Evolutionary conservation across 1,284 basidiomycete genomes (phyloP), one percentile per base, ranked within the genome.

Genomic region (Caloboletus inedulis): DNA sequence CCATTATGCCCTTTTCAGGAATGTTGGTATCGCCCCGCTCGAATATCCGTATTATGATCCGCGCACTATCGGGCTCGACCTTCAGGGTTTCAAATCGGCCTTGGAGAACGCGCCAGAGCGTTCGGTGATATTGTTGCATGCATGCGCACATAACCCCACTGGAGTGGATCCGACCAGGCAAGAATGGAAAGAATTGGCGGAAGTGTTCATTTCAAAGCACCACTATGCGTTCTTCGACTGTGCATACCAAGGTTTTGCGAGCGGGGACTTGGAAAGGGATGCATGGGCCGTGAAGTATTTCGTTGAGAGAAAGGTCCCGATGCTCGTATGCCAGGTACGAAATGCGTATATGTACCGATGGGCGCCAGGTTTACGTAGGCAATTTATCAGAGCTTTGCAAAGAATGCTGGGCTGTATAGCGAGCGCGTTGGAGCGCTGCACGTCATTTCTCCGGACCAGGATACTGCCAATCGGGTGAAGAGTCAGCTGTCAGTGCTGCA

Each of bases 211-310:
- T 41, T 72, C 78, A 49, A 91, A 89, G 73, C 77, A 81, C 18
- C 94, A 95, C 70, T 95, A 85, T 70, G 89, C 89, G 42, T 95
- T 97, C 75, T 94, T 98, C 70, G 95, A 98, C 74, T 90, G 87
- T 65, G 94, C 94, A 7, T 98, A 98, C 74, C 94, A 98, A 72
- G 93, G 92, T 40, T 95, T 94, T 69, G 87, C 91, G 30, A 92
- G 89, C 62, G 92, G 93, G 5, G 84, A 94, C 68, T 71, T 91
- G 57, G 85, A 89, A 61, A 76, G 77, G 56, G 89, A 91, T 62
- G 87, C 87, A 14, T 82, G 80, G 78, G 87, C 89, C 10, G 84
- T 91, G 60, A 74, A 86, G 54, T 76, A 85, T 67, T 97, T 98
- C 75, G 87, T 85, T 29, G 74, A 82, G 60, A 76, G 77, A 56